A percentile compares a stretch with the other conserved stretches of the same genome.
Evolutionary conservation across 768 basidiomycete genomes (phyloP).

Genomic region (Tylopilus subfusipes): DNA sequence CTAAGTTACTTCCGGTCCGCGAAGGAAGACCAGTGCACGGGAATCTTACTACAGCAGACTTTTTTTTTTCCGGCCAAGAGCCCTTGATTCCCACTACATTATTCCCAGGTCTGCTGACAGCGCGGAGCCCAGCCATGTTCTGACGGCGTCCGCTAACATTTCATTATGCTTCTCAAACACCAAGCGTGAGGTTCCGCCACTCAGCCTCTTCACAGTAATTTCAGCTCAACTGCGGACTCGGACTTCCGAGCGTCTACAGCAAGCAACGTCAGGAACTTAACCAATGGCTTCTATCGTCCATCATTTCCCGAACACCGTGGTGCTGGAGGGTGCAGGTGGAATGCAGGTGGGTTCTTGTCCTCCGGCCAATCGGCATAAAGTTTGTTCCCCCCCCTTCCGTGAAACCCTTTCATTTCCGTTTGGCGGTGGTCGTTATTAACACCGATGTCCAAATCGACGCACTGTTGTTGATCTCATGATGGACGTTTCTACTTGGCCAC

Average conservation of each 20-base stretch:
- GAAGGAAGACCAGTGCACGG: too few species aligned
- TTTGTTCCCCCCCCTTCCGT: background rate
- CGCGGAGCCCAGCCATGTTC: background rate
- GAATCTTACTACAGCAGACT: background rate
- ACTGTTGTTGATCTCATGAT: background rate
- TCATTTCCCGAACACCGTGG: background rate
- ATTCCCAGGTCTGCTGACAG: too few species aligned
- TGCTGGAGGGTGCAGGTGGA: too few species aligned
- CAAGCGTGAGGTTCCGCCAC: background rate
- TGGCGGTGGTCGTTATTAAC: background rate
- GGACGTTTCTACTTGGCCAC: background rate
- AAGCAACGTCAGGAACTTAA: background rate
- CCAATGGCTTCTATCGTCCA: background rate
- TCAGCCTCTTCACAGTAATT: background rate
- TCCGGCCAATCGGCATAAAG: background rate
- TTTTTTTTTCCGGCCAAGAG: too few species aligned
- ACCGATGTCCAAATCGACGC: background rate
- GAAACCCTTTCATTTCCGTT: background rate
- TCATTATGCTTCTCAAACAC: background rate
- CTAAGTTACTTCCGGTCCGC: constrained; percentile 3
- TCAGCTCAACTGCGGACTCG: background rate
- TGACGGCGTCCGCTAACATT: too few species aligned
- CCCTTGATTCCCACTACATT: too few species aligned
- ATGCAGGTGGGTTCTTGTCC: background rate
- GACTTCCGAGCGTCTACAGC: constrained; percentile 6